phyloP scores from a whole-genome alignment of 2,329 filamentous ascomycete genomes.

The Neonectria faginata region DNA sequence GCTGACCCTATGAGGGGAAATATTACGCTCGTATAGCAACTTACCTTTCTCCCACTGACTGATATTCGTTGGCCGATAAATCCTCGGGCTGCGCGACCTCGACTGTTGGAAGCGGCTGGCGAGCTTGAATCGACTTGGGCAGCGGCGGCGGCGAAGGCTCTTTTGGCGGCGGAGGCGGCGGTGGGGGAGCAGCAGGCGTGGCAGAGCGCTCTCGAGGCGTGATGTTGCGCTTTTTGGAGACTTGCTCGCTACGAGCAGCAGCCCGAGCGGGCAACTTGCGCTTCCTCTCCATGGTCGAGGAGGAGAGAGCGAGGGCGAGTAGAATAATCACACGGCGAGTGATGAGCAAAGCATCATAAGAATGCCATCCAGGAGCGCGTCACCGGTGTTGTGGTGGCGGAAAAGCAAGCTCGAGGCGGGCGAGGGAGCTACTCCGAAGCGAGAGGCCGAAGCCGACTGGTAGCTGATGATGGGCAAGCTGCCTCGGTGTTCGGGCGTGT shows the following conservation, averaged over 20 bases:
- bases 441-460: constrained; percentile 12
- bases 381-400: constrained; percentile 14
- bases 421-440: constrained; percentile 7
- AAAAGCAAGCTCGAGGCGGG: constrained; percentile 12
- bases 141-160: constrained; percentile 58
- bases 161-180: constrained; percentile 48
- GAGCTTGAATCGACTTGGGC: constrained; percentile 72
- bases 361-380: constrained; percentile 47
- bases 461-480: constrained; percentile 6
- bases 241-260: constrained; percentile 69
- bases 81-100: constrained; percentile 73
- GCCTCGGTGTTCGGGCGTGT: not conserved
- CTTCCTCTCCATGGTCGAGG: constrained; percentile 69
- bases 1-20: not conserved
- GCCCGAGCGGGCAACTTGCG: constrained; percentile 73
- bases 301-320: constrained; percentile 25
- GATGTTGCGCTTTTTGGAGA: constrained; percentile 69
- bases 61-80: constrained; percentile 74
- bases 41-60: constrained; percentile 79
- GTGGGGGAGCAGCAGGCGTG: constrained; percentile 58
- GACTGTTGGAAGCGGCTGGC: constrained; percentile 78
- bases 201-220: constrained; percentile 66
- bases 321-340: constrained; percentile 38
- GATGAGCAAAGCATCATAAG: constrained; percentile 48
- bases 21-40: constrained; percentile 16